These are phyloP conservation scores for Ogataea pilisensis DNA, from an alignment of 805 yeast species.

Conservation along the genomic window DNA sequence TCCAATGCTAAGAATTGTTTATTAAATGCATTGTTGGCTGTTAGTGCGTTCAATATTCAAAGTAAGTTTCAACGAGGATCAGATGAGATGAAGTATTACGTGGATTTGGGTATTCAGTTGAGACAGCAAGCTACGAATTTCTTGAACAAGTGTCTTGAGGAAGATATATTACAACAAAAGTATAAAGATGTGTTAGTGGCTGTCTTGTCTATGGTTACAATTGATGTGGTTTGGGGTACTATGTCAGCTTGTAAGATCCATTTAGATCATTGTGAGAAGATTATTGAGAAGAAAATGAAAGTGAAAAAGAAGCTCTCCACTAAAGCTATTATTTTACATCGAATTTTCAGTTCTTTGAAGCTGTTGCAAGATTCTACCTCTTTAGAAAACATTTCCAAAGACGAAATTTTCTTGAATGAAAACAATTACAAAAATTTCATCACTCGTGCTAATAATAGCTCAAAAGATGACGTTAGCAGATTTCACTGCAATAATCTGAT, in stretches of 20 bases:
- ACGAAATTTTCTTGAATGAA: slow-evolving; percentile 34
- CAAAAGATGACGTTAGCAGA: slow-evolving; percentile 24
- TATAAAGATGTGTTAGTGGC: slow-evolving; percentile 84
- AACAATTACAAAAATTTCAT: slow-evolving; percentile 31
- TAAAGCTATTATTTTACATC: slow-evolving; percentile 72
- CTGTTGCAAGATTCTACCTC: slow-evolving; percentile 75
- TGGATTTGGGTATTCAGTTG: slow-evolving; percentile 68
- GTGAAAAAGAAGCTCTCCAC: slow-evolving; percentile 62
- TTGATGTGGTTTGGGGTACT: slow-evolving; percentile 87
- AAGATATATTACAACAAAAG: slow-evolving; percentile 52
- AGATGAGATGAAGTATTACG: slow-evolving; percentile 62
- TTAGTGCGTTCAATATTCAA: slow-evolving; percentile 75
- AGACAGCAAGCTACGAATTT: slow-evolving; percentile 72
- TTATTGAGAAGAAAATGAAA: slow-evolving; percentile 65
- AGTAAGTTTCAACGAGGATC: slow-evolving; percentile 66
- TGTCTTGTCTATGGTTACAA: slow-evolving; percentile 78
- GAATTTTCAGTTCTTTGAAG: slow-evolving; percentile 72
- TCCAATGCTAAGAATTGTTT: slow-evolving; percentile 74
- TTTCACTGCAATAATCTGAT: slow-evolving; percentile 20
- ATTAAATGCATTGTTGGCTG: slow-evolving; percentile 74
- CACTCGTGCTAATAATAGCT: slow-evolving; percentile 25
- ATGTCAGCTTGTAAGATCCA: slow-evolving; percentile 81
- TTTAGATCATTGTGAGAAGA: slow-evolving; percentile 70
- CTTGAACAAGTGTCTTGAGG: slow-evolving; percentile 53
- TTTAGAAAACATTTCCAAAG: slow-evolving; percentile 32